Evolutionary conservation across 2,329 filamentous ascomycete genomes (phyloP).

Genomic region (Apiospora rasikravindrae): DNA sequence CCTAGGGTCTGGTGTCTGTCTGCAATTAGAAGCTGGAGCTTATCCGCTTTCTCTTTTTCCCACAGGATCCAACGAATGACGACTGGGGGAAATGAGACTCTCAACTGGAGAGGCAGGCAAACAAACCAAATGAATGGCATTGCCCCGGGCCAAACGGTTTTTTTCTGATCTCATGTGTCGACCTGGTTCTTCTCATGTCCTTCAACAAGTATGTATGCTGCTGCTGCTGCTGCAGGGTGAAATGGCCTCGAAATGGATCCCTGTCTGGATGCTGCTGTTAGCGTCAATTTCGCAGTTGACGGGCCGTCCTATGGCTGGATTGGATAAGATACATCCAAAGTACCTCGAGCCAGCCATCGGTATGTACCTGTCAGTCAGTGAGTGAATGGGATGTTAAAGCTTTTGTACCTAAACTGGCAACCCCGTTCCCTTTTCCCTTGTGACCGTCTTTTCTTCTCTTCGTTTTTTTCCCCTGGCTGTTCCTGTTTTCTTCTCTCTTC

Average conservation of each 20-base stretch:
- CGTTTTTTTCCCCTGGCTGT: constrained; percentile 22
- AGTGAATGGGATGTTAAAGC: constrained; percentile 24
- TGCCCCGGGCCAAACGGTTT: neutral
- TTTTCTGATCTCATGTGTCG: neutral
- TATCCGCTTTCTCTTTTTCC: constrained; percentile 12
- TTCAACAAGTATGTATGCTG: neutral
- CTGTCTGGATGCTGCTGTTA: constrained; percentile 6
- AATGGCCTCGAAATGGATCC: constrained; percentile 17
- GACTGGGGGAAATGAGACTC: constrained; percentile 2
- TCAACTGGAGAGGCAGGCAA: neutral
- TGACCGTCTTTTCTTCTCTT: constrained; percentile 31
- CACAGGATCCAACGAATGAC: constrained; percentile 2
- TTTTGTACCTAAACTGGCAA: constrained; percentile 36
- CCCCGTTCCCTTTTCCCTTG: constrained; percentile 38
- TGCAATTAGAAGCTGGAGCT: constrained; percentile 11
- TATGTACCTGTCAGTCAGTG: constrained; percentile 15
- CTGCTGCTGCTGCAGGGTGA: constrained; percentile 4
- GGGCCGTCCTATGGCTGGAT: constrained; percentile 14
- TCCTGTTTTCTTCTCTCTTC: constrained; percentile 8
- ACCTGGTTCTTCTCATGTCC: neutral
- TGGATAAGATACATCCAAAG: constrained; percentile 10
- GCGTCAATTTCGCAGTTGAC: constrained; percentile 19
- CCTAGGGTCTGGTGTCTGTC: neutral
- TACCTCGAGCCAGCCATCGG: constrained; percentile 21
- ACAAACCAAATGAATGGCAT: neutral